Conservation (phyloP, 2,329 filamentous ascomycete species). For the Akanthomyces lecanii region DNA sequence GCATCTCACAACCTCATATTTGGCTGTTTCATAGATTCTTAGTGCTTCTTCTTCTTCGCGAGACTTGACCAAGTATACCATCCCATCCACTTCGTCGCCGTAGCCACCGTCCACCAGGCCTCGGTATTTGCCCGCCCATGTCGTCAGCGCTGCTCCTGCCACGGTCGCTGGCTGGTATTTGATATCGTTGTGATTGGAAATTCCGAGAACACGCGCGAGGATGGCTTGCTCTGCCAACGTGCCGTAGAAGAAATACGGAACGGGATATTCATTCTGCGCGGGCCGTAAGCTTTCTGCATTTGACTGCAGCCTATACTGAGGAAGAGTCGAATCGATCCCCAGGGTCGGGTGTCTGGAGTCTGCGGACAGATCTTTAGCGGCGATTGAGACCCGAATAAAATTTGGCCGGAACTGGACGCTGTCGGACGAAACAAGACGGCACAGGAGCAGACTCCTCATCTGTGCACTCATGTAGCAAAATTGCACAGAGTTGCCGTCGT, state of each 20-base stretch:
- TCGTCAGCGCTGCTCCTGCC: slow-evolving; percentile 27
- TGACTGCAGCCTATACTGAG: slow-evolving; percentile 23
- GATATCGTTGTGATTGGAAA: slow-evolving; percentile 23
- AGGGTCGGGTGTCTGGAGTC: slow-evolving; percentile 19
- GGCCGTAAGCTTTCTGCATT: slow-evolving; percentile 19
- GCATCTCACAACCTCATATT: slow-evolving; percentile 8
- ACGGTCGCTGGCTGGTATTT: slow-evolving; percentile 26
- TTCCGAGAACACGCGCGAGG: slow-evolving; percentile 29
- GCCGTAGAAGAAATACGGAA: slow-evolving; percentile 43
- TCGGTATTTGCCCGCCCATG: slow-evolving; percentile 37
- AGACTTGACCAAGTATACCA: not conserved
- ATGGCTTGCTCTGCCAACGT: slow-evolving; percentile 30
- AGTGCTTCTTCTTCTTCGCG: slow-evolving; percentile 6
- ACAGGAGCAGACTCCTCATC: not conserved
- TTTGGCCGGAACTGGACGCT: slow-evolving; percentile 8
- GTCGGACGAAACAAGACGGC: not conserved
- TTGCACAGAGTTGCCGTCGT: not conserved
- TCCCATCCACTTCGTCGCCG: not conserved
- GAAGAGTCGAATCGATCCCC: slow-evolving; percentile 21
- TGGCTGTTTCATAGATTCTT: not conserved
- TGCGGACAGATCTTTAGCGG: slow-evolving; percentile 17
- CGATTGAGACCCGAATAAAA: slow-evolving; percentile 16
- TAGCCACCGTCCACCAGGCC: slow-evolving; percentile 32
- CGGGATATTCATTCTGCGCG: slow-evolving; percentile 23
- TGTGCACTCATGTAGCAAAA: not conserved